Evolutionary conservation across 2,329 filamentous ascomycete species (phyloP), one percentile per base, ranked within the genome.

Genomic region (Alternaria ventricosa): DNA sequence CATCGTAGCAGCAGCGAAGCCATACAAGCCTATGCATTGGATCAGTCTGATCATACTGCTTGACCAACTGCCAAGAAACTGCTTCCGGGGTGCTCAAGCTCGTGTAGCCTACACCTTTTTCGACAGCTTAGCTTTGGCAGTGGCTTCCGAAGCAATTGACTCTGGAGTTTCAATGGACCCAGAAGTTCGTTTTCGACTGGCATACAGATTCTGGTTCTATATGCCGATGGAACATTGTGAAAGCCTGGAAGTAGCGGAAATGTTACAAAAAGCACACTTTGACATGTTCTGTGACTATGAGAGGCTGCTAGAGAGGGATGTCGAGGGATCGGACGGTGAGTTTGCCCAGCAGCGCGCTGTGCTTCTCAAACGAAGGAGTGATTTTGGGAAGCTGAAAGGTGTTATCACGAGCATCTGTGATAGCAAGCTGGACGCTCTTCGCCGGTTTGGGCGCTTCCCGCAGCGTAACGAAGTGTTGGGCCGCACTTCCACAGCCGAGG

Each of bases 1-100:
- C 0, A 61, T 61, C 15, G 3, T 61, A 25, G 33, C 20, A 22
- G 58, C 58, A 13, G 43, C 50, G 28, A 57, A 61, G 7, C 58
- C 51, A 36, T 15, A 4, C 11, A 61, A 41, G 30, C 51, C 36
- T 23, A 25, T 61, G 23, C 58, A 61, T 18, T 55, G 58, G 58
- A 28, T 61, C 27, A 56, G 58, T 36, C 30, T 61, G 15, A 49
- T 61, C 28, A 57, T 61, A 13, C 25, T 56, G 46, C 27, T 61
- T 23, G 36, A 56, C 25, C 43, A 61, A 36, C 22, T 56, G 12
- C 50, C 58, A 25, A 20, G 58, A 49, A 61, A 61, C 20, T 61
- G 58, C 50, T 61, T 61, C 45, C 22, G 58, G 49, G 51, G 30
- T n/a, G 43, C 20, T n/a, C 15, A 55, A 12, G 25, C 43, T 20